phyloP scores from a whole-genome alignment of 1,284 basidiomycete species.

The Sporisorium scitamineum region DNA sequence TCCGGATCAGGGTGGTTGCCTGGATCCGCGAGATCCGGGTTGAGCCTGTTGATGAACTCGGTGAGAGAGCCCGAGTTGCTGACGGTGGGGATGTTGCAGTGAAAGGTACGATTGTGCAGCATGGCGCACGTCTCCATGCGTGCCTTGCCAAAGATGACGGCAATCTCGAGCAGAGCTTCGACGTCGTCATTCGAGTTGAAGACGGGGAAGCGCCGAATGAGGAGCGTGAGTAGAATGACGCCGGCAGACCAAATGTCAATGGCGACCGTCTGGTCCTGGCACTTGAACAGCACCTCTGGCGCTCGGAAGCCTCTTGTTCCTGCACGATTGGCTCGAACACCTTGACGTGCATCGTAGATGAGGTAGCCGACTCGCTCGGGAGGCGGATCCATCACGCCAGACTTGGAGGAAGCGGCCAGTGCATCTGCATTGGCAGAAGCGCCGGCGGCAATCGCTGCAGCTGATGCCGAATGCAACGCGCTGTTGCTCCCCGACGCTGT shows the following conservation, averaged over 20 bases:
- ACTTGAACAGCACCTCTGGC: conserved; percentile 95
- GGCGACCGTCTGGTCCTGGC: conserved; percentile 88
- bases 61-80: conserved; percentile 43
- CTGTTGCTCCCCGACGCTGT: conserved; percentile 6
- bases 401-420: conserved; percentile 25
- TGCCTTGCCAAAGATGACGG: conserved; percentile 83
- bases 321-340: conserved; percentile 93
- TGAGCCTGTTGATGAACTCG: conserved; percentile 61
- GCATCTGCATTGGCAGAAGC: conserved; percentile 70
- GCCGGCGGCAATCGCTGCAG: conserved; percentile 1
- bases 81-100: conserved; percentile 60
- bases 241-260: conserved; percentile 97
- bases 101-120: conserved; percentile 76
- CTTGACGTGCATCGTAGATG: conserved; percentile 72
- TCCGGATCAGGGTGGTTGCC: conserved; percentile 57
- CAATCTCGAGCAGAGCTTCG: conserved; percentile 95
- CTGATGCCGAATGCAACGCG: conserved; percentile 70
- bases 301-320: conserved; percentile 97
- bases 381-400: conserved; percentile 57
- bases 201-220: conserved; percentile 91
- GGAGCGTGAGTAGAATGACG: conserved; percentile 89
- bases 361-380: conserved; percentile 65
- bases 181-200: conserved; percentile 95
- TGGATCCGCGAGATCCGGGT: conserved; percentile 57
- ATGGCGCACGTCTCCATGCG: conserved; percentile 88